These are phyloP conservation scores for Debaryomyces sp. DNA, from an alignment of 1,139 yeast species.

Conservation along the genomic window DNA sequence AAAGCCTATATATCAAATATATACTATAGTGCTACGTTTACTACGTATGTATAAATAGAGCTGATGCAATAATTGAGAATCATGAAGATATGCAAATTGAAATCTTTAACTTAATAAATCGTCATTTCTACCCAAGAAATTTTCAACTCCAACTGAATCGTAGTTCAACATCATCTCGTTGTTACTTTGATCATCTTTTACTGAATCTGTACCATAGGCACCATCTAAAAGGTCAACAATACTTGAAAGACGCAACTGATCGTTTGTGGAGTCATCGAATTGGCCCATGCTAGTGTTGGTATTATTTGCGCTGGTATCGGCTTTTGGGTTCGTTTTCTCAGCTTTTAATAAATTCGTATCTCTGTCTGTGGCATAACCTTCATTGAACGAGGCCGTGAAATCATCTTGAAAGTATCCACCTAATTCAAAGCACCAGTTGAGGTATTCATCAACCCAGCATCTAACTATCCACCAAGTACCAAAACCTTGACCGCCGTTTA, in stretches of 20 bases:
- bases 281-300: constrained; percentile 1
- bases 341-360: neutral
- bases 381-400: constrained; percentile 14
- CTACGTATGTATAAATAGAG: neutral
- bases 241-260: constrained; percentile 12
- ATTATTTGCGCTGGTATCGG: neutral
- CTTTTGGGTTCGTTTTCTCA: neutral
- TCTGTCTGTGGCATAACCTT: neutral
- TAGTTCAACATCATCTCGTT: constrained; percentile 15
- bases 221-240: constrained; percentile 34
- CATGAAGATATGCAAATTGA: neutral
- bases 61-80: neutral
- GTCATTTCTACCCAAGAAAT: constrained; percentile 12
- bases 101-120: constrained; percentile 8
- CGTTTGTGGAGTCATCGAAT: constrained; percentile 7
- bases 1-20: neutral
- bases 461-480: constrained; percentile 80
- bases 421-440: constrained; percentile 68
- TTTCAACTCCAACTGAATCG: constrained; percentile 17
- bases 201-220: constrained; percentile 18
- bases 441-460: constrained; percentile 78
- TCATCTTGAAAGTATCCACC: constrained; percentile 61
- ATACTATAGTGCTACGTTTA: neutral
- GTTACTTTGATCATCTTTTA: constrained; percentile 8
- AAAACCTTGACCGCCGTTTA: constrained; percentile 62